Percentiles rank a stretch among this genome's conserved stretches.
phyloP scores from a whole-genome alignment of 176 grass and related monocot species.

The Oryza brachyantha region DNA sequence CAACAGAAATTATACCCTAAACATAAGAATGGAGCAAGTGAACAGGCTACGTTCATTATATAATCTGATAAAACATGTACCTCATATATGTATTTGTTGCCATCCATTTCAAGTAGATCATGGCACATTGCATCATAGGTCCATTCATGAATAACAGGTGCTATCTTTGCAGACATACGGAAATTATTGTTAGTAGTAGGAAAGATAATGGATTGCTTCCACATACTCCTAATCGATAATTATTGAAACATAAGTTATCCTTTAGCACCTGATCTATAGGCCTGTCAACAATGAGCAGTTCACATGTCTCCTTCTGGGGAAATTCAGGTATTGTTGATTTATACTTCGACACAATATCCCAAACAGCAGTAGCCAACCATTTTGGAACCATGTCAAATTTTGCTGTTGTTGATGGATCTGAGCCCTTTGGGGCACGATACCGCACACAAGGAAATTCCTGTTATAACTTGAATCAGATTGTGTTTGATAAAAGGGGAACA shows the following conservation, averaged over 20 bases:
- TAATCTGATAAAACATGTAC: conserved; percentile 37
- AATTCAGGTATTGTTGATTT: conserved; percentile 88
- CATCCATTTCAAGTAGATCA: conserved; percentile 90
- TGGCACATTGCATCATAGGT: conserved; percentile 97
- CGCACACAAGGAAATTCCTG: conserved; percentile 88
- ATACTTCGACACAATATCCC: conserved; percentile 81
- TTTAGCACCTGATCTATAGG: conserved; percentile 86
- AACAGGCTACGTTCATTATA: conserved; percentile 3
- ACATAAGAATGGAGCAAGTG: conserved; percentile 11
- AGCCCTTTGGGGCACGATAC: conserved; percentile 74
- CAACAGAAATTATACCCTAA: conserved; percentile 47
- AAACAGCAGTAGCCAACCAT: conserved; percentile 75
- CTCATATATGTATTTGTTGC: conserved; percentile 91
- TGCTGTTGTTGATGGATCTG: conserved; percentile 36
- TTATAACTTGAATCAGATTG: conserved; percentile 15
- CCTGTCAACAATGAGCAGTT: conserved; percentile 82
- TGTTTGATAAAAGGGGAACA: conserved; percentile 23
- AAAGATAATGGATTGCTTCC: conserved; percentile 14
- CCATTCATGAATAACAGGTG: conserved; percentile 98
- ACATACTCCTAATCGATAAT: background rate
- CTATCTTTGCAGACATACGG: conserved; percentile 65
- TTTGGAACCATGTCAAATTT: conserved; percentile 70
- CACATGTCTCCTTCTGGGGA: conserved; percentile 96
- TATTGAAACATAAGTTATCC: background rate
- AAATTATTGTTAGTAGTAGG: conserved; percentile 38